A percentile compares a stretch with the other conserved stretches of the same genome.
Evolutionary conservation across 2,329 filamentous ascomycete species (phyloP).

Genomic region (Aspergillus sp.): DNA sequence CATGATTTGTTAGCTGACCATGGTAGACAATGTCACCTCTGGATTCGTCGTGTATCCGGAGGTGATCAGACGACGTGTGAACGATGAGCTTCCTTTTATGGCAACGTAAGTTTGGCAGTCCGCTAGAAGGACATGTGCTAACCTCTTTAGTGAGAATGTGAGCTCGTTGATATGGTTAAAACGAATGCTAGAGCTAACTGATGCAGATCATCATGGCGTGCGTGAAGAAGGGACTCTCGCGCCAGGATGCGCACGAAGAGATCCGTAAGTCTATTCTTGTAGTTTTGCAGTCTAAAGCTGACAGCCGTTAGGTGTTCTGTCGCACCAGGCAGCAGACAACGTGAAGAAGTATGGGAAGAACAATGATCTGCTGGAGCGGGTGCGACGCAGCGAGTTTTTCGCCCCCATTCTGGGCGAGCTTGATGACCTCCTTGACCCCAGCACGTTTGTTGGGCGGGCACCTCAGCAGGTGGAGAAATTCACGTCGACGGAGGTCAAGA

Average conservation of each 20-base stretch:
- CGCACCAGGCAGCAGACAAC: constrained; percentile 61
- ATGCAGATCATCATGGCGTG: constrained; percentile 67
- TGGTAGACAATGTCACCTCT: constrained; percentile 55
- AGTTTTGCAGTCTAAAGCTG: neutral
- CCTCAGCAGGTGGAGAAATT: constrained; percentile 48
- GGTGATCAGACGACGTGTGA: constrained; percentile 57
- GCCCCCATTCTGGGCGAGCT: constrained; percentile 58
- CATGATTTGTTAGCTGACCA: constrained; percentile 1
- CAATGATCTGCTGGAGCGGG: constrained; percentile 75
- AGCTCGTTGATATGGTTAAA: constrained; percentile 4
- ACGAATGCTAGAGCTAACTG: constrained; percentile 21
- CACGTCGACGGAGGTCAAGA: constrained; percentile 40
- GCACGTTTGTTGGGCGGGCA: constrained; percentile 49
- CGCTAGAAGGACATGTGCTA: constrained; percentile 5
- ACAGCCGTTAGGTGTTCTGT: constrained; percentile 49
- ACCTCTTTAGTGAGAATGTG: constrained; percentile 25
- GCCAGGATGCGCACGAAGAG: constrained; percentile 79
- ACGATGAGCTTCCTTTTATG: constrained; percentile 81
- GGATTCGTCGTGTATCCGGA: constrained; percentile 72
- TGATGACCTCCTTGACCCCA: constrained; percentile 57
- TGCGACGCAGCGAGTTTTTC: constrained; percentile 66
- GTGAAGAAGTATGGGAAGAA: constrained; percentile 63
- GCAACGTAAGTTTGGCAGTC: constrained; percentile 45
- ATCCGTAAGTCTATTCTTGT: constrained; percentile 46
- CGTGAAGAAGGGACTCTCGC: constrained; percentile 57